Evolutionary conservation across 2,329 filamentous ascomycete species (phyloP), one percentile per base, ranked within the genome.

Genomic region (Niveomyces coronatus): DNA sequence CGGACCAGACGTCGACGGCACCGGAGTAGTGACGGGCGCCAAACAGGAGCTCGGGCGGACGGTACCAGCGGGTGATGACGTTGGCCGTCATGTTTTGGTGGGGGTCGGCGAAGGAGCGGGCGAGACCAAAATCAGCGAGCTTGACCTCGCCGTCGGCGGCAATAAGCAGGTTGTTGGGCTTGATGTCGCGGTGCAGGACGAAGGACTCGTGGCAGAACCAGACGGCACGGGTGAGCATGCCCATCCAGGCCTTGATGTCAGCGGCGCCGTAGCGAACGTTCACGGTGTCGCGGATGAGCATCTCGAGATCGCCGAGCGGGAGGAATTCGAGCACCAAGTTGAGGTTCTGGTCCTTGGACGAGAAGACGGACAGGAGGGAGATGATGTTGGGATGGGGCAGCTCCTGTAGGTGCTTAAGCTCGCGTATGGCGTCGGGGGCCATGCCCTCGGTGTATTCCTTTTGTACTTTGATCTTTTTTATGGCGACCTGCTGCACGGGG

Each of bases 241-340:
- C 85, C 81, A 95, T 94, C 91, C 91, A 98, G 13, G 87, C 83
- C 60, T 98, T 98, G 60, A 96, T 87, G 59, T 98, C 91, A 14
- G 85, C 83, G 9, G 78, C 76, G 44, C 84, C 84, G 59, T 96
- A 96, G 39, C 79, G 76, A 32, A 95, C 80, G 38, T 68, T 67
- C 31, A 80, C 74, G 20, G 74, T 78, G 61, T 96, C 88, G 57
- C 85, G 85, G 58, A 94, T 94, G 42, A 98, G 75, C 72, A 88
- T 86, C 61, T 96, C 86, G 19, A 98, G 73, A 61, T 98, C 91
- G 47, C 91, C 89, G n/a, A 85, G 76, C 0, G 89, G 88, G 4
- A 96, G 72, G 60, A 83, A 94, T 62, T 98, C 91, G 49, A 98
- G 78, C 17, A 98, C 91, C 8, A 98, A 75, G 55, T 93, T 94